Evolutionary conservation across 2,329 filamentous ascomycete genomes (phyloP), one percentile per base, ranked within the genome.

Genomic region (Biscogniauxia marginata): DNA sequence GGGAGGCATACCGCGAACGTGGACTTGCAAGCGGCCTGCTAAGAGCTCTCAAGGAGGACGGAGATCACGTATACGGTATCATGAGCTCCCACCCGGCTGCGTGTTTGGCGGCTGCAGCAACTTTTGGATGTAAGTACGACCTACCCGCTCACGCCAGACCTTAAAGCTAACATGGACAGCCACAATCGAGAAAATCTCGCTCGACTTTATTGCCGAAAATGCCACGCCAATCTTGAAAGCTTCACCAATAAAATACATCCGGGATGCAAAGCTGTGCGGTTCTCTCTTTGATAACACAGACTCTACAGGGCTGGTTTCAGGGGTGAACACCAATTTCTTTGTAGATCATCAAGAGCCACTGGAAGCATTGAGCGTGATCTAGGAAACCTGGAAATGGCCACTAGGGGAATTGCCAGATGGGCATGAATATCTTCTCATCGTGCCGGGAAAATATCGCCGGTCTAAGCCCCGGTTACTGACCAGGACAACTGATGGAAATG

Each of bases 61-160:
- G 53, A 19, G 67, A 71, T 53, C 66, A 72, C 58, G 60, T 73
- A 46, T 76, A 70, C 58, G 72, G 74, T 49, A 65, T 76, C 50
- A 71, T 74, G 66, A 75, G 72, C 64, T 75, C 73, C 49, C 68
- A 75, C 64, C 72, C 72, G 44, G 71, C 71, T 64, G 65, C 70
- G 16, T 71, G 65, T 62, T 54, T 71, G 47, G 71, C 73, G 34
- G 66, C 67, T 50, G 55, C 66, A 46, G 69, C 63, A 60, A 63
- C 68, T 54, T 71, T 68, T 58, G 63, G 62, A 50, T 62, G 71
- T 63, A 61, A 52, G 60, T 65, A 39, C 59, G 54, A 56, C 52
- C 49, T 22, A 16, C 34, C 22, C 13, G 6, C 4, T 6, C 16
- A 25, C 19, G 34, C 20, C 20, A 18, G 9, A 23, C 7, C 25